Base-by-base conservation (phyloP, 148 eudicot species). In the Chenopodium berlandieri region DNA sequence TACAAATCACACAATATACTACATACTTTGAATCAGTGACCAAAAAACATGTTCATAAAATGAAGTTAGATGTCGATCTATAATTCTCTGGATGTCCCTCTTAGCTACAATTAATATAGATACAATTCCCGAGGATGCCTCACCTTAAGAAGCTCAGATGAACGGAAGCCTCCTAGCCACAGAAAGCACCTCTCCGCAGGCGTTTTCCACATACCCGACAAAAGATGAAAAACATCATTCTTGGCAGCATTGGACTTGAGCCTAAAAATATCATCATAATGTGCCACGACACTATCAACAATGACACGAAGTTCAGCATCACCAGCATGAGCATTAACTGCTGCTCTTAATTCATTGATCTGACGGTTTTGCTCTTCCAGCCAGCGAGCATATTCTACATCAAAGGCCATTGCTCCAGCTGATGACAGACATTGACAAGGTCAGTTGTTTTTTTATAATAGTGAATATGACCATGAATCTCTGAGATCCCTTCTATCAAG, bases 171-270 rank as follows among this genome's bases (percentile, higher is more conserved):
- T 44, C 91, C 91, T 50, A 89, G 79, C 91, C 91, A 89, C 73
- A 87, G 72, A 83, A 89, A 89, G 54, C 91, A 89, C 79, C 91
- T 87, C 85, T 89, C 91, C 17, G 91, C 91, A 60, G 89, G 91
- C 27, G 91, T 89, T 78, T 85, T 86, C 91, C 91, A 89, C 91
- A 89, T 89, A 66, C 91, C 91, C 69, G 89, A 89, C 72, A 89
- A 81, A 78, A 89, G 85, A 86, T 89, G 91, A 60, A 89, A 89
- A 75, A 89, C 91, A 32, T 89, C 91, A 76, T 86, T 84, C 80
- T 89, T 89, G 76, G 91, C 91, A 68, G 91, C 91, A 82, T 83
- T 86, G 34, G 82, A 83, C 75, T 89, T 89, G 20, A 89, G 82
- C 81, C 89, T 82, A 83, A 87, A 89, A 19, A 87, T 78, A 32